These are phyloP conservation scores for Microcyclospora tardicrescens DNA, from an alignment of 2,329 filamentous ascomycete species.

Conservation along the genomic window DNA sequence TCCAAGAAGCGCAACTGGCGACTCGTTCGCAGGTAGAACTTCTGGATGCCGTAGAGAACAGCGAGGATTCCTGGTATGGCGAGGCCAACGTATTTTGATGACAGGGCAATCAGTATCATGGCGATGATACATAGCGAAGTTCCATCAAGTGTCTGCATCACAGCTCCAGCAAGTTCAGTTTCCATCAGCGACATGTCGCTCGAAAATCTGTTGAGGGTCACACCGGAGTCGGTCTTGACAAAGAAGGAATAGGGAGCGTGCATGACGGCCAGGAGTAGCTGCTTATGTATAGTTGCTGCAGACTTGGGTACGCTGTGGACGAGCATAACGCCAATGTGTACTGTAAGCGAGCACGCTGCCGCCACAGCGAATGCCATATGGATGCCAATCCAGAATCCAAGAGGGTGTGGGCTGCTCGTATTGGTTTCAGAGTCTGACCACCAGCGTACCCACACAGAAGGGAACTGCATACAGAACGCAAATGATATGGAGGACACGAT, in stretches of 20 bases:
- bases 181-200: slow-evolving; percentile 38
- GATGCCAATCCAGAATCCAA: slow-evolving; percentile 7
- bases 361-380: slow-evolving; percentile 7
- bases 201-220: slow-evolving; percentile 35
- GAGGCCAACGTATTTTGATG: slow-evolving; percentile 28
- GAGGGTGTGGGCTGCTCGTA: slow-evolving; percentile 7
- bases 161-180: slow-evolving; percentile 24
- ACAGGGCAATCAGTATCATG: slow-evolving; percentile 27
- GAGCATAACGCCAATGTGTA: slow-evolving; percentile 10
- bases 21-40: slow-evolving; percentile 35
- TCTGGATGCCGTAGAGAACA: slow-evolving; percentile 31
- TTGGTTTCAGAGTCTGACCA: slow-evolving; percentile 28
- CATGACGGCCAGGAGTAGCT: slow-evolving; percentile 10
- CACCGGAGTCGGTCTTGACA: slow-evolving; percentile 31
- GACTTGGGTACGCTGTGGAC: slow-evolving; percentile 8
- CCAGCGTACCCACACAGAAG: slow-evolving; percentile 35
- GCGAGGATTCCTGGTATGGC: slow-evolving; percentile 27
- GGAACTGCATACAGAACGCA: slow-evolving; percentile 27
- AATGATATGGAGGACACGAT: slow-evolving; percentile 20
- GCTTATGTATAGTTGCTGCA: slow-evolving; percentile 10
- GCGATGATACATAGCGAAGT: slow-evolving; percentile 18
- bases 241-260: slow-evolving; percentile 29
- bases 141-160: slow-evolving; percentile 13
- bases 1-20: slow-evolving; percentile 40
- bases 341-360: slow-evolving; percentile 3